Evolutionary conservation across 2,329 filamentous ascomycete genomes (phyloP).

Genomic region (Trichoderma cornu-damae): DNA sequence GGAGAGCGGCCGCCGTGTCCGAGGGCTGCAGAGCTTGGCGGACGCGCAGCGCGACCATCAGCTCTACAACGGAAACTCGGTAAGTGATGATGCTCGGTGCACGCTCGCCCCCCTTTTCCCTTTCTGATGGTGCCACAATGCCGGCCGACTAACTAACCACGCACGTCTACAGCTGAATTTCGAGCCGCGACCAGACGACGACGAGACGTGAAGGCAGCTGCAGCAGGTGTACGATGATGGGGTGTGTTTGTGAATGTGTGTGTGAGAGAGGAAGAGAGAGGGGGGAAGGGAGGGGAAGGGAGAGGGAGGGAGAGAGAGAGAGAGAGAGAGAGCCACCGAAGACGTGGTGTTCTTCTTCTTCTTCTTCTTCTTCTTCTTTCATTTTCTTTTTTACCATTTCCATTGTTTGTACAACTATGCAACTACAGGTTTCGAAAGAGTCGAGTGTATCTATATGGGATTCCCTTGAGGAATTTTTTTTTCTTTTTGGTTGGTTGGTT

Average conservation of each 20-base stretch:
- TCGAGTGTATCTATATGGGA: constrained; percentile 11
- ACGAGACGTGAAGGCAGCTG: constrained; percentile 31
- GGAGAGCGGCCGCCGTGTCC: constrained; percentile 26
- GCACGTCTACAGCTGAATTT: constrained; percentile 56
- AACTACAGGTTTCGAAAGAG: constrained; percentile 15
- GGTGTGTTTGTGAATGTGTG: too few species aligned
- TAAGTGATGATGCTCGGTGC: too few species aligned
- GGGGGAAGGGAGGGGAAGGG: too few species aligned
- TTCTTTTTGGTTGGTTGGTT: too few species aligned
- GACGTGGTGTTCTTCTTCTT: not conserved
- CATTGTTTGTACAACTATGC: constrained; percentile 20
- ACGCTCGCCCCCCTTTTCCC: not conserved
- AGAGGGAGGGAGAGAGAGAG: too few species aligned
- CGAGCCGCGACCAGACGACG: constrained; percentile 58
- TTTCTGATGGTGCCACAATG: not conserved
- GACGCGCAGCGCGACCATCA: constrained; percentile 57
- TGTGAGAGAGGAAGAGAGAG: too few species aligned
- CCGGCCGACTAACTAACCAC: constrained; percentile 16
- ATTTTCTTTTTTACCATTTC: not conserved
- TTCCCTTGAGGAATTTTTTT: too few species aligned
- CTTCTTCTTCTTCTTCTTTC: not conserved
- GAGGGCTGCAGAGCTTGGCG: constrained; percentile 41
- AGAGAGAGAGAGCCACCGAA: too few species aligned
- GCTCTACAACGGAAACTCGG: constrained; percentile 88
- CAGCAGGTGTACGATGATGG: constrained; percentile 1